phyloP scores from a whole-genome alignment of 2,329 filamentous ascomycete species.

The Trichocomaceae sp. region DNA sequence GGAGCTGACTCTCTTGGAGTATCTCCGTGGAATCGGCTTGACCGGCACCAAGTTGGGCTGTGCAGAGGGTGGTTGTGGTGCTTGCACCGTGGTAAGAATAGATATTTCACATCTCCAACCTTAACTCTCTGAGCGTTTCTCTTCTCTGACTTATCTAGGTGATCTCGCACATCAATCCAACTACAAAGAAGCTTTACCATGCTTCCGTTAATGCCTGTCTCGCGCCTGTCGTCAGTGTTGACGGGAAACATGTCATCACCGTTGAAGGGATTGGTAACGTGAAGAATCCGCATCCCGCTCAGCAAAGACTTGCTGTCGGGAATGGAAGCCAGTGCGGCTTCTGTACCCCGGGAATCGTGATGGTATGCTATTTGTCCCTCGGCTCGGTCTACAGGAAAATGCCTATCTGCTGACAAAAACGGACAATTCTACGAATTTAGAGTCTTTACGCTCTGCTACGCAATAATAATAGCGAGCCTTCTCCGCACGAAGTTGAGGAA shows the following conservation, averaged over 20 bases:
- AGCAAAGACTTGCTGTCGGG: slow-evolving; percentile 82
- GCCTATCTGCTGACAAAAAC: slow-evolving; percentile 8
- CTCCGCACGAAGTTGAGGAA: slow-evolving; percentile 81
- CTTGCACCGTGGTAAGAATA: slow-evolving; percentile 73
- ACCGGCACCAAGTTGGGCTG: slow-evolving; percentile 96
- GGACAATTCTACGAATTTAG: slow-evolving; percentile 31
- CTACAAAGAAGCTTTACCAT: slow-evolving; percentile 88
- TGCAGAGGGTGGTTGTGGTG: slow-evolving; percentile 92
- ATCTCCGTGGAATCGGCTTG: slow-evolving; percentile 82
- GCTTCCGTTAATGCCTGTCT: slow-evolving; percentile 95
- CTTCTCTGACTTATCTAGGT: slow-evolving; percentile 45
- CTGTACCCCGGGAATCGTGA: slow-evolving; percentile 95
- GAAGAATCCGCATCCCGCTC: slow-evolving; percentile 77
- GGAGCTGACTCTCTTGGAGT: slow-evolving; percentile 86
- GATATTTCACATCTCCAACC: not conserved
- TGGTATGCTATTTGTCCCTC: slow-evolving; percentile 45
- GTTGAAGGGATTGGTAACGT: slow-evolving; percentile 91
- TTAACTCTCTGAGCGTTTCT: not conserved
- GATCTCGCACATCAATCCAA: slow-evolving; percentile 86
- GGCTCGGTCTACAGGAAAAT: not conserved
- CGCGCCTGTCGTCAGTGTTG: slow-evolving; percentile 83
- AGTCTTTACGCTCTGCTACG: slow-evolving; percentile 87
- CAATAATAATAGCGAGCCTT: slow-evolving; percentile 66
- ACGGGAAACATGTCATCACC: slow-evolving; percentile 97
- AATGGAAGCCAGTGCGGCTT: slow-evolving; percentile 95